A percentile compares a stretch with the other conserved stretches of the same genome.
phyloP scores from a whole-genome alignment of 495 filamentous ascomycete genomes.

The Pyronema omphalodes region DNA sequence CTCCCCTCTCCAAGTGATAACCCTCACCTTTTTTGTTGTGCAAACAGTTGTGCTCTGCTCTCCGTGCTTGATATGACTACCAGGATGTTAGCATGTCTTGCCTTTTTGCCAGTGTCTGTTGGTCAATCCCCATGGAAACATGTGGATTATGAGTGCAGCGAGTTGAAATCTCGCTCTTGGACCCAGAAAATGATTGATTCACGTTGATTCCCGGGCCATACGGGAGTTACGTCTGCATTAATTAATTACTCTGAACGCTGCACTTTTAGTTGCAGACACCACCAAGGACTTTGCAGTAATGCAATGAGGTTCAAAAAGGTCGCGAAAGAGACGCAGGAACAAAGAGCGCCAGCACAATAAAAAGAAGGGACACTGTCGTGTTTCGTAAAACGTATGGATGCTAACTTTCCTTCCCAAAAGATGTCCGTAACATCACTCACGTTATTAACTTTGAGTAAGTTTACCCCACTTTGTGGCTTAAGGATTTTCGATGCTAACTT shows the following conservation, averaged over 20 bases:
- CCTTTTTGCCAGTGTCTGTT: constrained; percentile 25
- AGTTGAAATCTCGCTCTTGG: constrained; percentile 12
- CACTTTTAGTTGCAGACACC: constrained; percentile 25
- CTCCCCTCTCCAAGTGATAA: constrained; percentile 18
- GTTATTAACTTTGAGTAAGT: constrained; percentile 89
- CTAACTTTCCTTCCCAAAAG: constrained; percentile 69
- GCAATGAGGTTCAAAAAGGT: constrained; percentile 14
- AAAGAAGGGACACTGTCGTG: constrained; percentile 13
- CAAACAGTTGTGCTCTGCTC: constrained; percentile 60
- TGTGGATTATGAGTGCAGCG: constrained; percentile 25
- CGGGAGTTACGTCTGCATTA: constrained; percentile 20
- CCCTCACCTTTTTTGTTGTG: constrained; percentile 26
- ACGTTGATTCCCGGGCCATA: not conserved
- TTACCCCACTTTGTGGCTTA: not conserved
- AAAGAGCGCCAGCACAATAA: constrained; percentile 22
- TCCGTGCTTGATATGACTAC: constrained; percentile 30
- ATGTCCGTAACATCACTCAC: constrained; percentile 99
- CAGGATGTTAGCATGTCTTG: constrained; percentile 25
- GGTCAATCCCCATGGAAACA: constrained; percentile 26
- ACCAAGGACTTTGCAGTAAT: constrained; percentile 24
- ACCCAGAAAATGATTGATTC: constrained; percentile 2
- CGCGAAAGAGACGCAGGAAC: not conserved
- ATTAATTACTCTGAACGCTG: constrained; percentile 21
- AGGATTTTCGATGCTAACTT: constrained; percentile 6
- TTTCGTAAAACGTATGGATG: constrained; percentile 30